These are phyloP conservation scores for Spongospora subterranea DNA, from an alignment of 208 protist species.

Conservation along the genomic window DNA sequence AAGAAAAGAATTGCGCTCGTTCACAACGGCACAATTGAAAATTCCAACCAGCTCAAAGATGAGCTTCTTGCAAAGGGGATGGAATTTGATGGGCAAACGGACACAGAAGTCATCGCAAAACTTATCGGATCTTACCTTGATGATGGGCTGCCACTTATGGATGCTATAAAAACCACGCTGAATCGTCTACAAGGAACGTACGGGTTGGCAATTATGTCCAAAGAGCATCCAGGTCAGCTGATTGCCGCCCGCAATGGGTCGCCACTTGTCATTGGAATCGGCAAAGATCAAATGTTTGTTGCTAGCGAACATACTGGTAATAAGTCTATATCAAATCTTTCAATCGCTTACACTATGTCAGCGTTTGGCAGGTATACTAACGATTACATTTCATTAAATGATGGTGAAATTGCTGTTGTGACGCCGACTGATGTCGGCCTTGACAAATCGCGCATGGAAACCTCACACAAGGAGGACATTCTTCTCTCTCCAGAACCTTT, in stretches of 20 bases:
- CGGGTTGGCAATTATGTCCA: conserved; percentile 73
- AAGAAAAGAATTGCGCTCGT: conserved; percentile 61
- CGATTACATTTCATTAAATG: conserved; percentile 77
- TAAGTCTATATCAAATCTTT: neutral
- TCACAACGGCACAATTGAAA: conserved; percentile 67
- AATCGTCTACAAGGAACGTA: conserved; percentile 75
- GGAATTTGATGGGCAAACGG: neutral
- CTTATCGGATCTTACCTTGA: conserved; percentile 73
- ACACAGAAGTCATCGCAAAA: conserved; percentile 65
- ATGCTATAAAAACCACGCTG: conserved; percentile 75
- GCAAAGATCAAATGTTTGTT: conserved; percentile 75
- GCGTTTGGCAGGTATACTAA: conserved; percentile 75
- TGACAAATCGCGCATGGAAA: conserved; percentile 71
- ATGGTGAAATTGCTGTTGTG: conserved; percentile 76
- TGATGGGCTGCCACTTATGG: conserved; percentile 69
- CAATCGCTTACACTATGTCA: neutral
- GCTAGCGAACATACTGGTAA: conserved; percentile 69
- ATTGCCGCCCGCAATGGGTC: conserved; percentile 73
- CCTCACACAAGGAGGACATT: conserved; percentile 71
- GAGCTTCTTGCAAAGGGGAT: conserved; percentile 61
- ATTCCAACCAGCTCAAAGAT: conserved; percentile 60
- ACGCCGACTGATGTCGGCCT: conserved; percentile 70
- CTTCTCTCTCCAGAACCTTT: conserved; percentile 72
- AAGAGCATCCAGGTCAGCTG: conserved; percentile 73
- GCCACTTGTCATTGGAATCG: conserved; percentile 76